Base-by-base conservation (phyloP, 1,284 basidiomycete species). In the Wallemia hederae region DNA sequence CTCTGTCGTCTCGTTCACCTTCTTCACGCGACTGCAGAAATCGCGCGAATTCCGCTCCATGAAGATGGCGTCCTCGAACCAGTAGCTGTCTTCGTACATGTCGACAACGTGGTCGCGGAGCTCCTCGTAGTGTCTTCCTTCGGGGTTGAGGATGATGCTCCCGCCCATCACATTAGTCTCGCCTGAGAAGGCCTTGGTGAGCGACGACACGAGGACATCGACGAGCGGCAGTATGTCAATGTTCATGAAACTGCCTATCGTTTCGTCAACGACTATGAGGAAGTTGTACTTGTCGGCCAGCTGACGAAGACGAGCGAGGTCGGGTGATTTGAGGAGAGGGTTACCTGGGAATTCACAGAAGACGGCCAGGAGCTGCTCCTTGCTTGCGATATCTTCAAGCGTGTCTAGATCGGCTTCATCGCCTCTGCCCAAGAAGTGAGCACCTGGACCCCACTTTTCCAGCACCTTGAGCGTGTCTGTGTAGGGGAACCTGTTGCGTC, bases 41-140 rank as follows among this genome's bases (percentile, higher is more conserved):
- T 96, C 82, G 60, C 92, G 85, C 24, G 89, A 94, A 72, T 98
- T 98, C 65, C 92, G 83, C 70, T 98, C 92, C 82, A 98, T 85
- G 74, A 83, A 96, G 60, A 97, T 80, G 29, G 88, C 88, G 69
- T 98, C 94, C 70, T 92, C 86, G 67, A 80, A 77, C 68, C 84
- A 97, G 72, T 87, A 94, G 26, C 75, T 75, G 69, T 98, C 92
- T 70, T 94, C 85, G 70, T 83, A 97, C 1, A 71, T 74, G 11
- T 71, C 68, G n/a, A 72, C 66, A 65, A 91, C 72, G 57, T 78
- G 72, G 0, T 70, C 66, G 66, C 83, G 85, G 58, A 98, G 77
- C 0, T 71, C 63, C 0, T 69, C 60, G 66, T 91, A 90, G 66
- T 85, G 77, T 1, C 74, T 76, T 1, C 80, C 75, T 65, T 76